A percentile compares a stretch with the other conserved stretches of the same genome.
Evolutionary conservation across 768 basidiomycete genomes (phyloP).

Genomic region (Austroboletus eburneus): DNA sequence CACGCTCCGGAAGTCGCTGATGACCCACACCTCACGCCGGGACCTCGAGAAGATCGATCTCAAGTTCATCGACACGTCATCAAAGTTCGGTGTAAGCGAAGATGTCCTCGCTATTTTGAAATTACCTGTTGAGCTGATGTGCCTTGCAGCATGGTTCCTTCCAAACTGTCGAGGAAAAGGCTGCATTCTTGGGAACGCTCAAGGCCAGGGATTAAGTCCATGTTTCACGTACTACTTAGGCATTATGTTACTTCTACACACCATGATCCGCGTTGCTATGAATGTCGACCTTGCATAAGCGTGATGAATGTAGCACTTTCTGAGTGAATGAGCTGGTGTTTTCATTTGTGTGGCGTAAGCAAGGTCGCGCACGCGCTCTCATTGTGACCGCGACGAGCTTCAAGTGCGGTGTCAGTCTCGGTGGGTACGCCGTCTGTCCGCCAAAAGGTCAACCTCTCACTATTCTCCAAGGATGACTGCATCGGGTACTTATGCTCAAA

Average conservation of each 20-base stretch:
- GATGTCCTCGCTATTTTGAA: not conserved
- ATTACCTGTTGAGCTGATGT: slow-evolving; percentile 2
- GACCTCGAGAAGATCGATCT: slow-evolving; percentile 97
- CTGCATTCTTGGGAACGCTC: slow-evolving; percentile 89
- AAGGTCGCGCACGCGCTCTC: not conserved
- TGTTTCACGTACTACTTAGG: slow-evolving; percentile 36
- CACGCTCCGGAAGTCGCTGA: slow-evolving; percentile 94
- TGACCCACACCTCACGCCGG: slow-evolving; percentile 92
- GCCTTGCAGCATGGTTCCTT: slow-evolving; percentile 79
- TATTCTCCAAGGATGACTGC: slow-evolving; percentile 60
- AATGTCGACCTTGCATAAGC: slow-evolving; percentile 24
- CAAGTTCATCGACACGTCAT: slow-evolving; percentile 98
- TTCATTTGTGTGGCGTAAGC: not conserved
- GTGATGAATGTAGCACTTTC: too few relatives aligned
- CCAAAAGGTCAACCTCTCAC: slow-evolving; percentile 7
- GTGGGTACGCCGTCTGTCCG: slow-evolving; percentile 27
- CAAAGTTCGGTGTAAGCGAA: slow-evolving; percentile 86
- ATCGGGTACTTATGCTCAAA: slow-evolving; percentile 71
- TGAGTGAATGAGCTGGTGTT: too few relatives aligned
- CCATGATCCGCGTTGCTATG: slow-evolving; percentile 40
- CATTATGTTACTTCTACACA: slow-evolving; percentile 34
- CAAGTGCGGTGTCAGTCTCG: slow-evolving; percentile 42
- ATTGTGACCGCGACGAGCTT: slow-evolving; percentile 6
- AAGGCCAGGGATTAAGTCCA: slow-evolving; percentile 68
- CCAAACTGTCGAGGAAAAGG: slow-evolving; percentile 97